Evolutionary conservation across 2,329 filamentous ascomycete genomes (phyloP), one percentile per base, ranked within the genome.

Genomic region (Botrytis paeoniae): DNA sequence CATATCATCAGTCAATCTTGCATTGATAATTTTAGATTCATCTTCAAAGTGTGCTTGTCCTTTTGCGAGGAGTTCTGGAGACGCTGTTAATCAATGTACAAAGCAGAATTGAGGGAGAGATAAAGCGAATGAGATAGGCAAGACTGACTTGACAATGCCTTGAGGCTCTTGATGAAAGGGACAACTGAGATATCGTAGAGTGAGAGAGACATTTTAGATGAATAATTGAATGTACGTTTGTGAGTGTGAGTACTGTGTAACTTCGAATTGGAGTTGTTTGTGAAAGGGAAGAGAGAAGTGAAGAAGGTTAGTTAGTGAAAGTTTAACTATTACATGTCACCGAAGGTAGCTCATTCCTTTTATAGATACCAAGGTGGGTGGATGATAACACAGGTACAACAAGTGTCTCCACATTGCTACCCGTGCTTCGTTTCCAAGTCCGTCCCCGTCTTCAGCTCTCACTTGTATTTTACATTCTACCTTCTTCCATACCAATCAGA

Each of bases 1-100:
- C 87, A 89, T 88, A 79, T 87, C 85, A 0, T 82, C 82, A 73
- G 82, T 78, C 32, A 89, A 81, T 4, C 81, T 81, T n/a, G 82
- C 80, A 12, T 82, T 79, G 18, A 73, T 51, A 32, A 73, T 39
- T 16, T 64, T 64, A 3, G 69, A 71, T 61, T 73, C 72, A 51
- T 71, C 62, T 32, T 57, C n/a, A n/a, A 63, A 41, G 14, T 73
- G 60, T 45, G 20, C 45, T 25, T 60, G 69, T 12, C 48, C 59
- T 41, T 61, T 73, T 18, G 37, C 60, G 25, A 65, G 45, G 43
- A 65, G 32, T 35, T 66, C 64, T 72, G n/a, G n/a, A 54, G 18
- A 69, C 25, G 16, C 29, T 54, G 48, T 68, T 41, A 68, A 22
- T 22, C 3, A 41, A 22, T 45, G 41, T 64, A 18, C n/a, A 12